These are phyloP conservation scores for Graphilbum fragrans DNA, from an alignment of 2,329 filamentous ascomycete species.

Conservation along the genomic window DNA sequence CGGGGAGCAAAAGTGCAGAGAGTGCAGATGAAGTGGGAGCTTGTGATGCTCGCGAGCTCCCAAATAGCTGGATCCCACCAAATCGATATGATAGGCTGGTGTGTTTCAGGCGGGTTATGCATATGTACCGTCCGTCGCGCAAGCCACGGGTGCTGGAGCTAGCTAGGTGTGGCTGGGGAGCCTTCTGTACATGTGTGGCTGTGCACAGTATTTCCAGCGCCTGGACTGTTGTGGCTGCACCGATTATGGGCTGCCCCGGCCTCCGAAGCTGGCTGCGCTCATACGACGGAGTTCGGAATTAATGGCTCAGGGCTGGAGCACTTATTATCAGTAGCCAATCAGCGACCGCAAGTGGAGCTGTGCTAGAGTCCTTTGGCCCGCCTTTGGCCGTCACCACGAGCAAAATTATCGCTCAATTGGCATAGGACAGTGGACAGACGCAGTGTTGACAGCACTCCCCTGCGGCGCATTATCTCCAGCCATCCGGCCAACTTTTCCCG, in stretches of 20 bases:
- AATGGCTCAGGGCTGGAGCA: neutral
- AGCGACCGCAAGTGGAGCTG: neutral
- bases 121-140: no score
- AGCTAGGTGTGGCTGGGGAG: no score
- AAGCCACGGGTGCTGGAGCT: no score
- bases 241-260: constrained; percentile 2
- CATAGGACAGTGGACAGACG: neutral
- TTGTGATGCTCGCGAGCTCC: no score
- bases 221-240: no score
- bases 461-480: constrained; percentile 2
- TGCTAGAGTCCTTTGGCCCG: constrained; percentile 1
- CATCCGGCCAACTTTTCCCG: constrained; percentile 5
- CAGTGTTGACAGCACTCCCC: neutral
- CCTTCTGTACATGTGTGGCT: no score
- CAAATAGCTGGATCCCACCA: no score
- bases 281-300: constrained; percentile 12
- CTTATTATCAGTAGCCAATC: constrained; percentile 3
- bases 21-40: no score
- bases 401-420: constrained; percentile 10
- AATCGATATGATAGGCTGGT: no score
- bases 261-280: constrained; percentile 5
- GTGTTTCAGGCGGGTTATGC: no score
- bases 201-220: no score
- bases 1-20: no score
- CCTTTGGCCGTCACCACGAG: constrained; percentile 8